phyloP scores from a whole-genome alignment of 805 yeast genomes.

The Myxozyma udenii region DNA sequence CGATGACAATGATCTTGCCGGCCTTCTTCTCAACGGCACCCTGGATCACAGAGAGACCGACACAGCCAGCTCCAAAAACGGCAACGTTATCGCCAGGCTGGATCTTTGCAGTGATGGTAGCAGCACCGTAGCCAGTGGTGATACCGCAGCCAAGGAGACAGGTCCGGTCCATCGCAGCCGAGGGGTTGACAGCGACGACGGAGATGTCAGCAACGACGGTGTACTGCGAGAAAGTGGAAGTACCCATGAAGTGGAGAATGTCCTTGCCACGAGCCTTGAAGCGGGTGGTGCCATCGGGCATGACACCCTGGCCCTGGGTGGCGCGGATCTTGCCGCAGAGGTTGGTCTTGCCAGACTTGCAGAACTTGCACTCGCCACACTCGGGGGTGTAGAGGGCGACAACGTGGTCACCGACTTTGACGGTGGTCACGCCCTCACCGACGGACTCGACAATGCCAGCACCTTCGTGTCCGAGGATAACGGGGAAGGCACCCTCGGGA shows the following conservation, averaged over 20 bases:
- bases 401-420: constrained; percentile 91
- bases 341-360: constrained; percentile 92
- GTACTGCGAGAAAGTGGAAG: constrained; percentile 94
- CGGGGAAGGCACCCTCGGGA: constrained; percentile 96
- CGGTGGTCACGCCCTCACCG: constrained; percentile 90
- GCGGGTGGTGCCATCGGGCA: constrained; percentile 97
- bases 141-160: constrained; percentile 98
- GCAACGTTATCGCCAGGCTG: constrained; percentile 91
- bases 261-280: constrained; percentile 79
- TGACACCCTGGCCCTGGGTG: constrained; percentile 96
- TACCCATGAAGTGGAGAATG: constrained; percentile 93
- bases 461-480: constrained; percentile 93
- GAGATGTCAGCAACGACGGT: constrained; percentile 98
- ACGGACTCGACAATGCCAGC: constrained; percentile 94
- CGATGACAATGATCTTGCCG: constrained; percentile 71
- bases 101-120: constrained; percentile 87
- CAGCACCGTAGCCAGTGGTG: constrained; percentile 98
- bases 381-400: constrained; percentile 95
- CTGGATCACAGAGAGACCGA: constrained; percentile 92
- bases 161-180: constrained; percentile 79
- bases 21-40: constrained; percentile 88
- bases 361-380: constrained; percentile 91
- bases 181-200: constrained; percentile 82
- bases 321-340: constrained; percentile 93
- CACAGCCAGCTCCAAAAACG: constrained; percentile 96